Base-by-base conservation (phyloP, 2,329 filamentous ascomycete species). In the Epichloe elymi region DNA sequence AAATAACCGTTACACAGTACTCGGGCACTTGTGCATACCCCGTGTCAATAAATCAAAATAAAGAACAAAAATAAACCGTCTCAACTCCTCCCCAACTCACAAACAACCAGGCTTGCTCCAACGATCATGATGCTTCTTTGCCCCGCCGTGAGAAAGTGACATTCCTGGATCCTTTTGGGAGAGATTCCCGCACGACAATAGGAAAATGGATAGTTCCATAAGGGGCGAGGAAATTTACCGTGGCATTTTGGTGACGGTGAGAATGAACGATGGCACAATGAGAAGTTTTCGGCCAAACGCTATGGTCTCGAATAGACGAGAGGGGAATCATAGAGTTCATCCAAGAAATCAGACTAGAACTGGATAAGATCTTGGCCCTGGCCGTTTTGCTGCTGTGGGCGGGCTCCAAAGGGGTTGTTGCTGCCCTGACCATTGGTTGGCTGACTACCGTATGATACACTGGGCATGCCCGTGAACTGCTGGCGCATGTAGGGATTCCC, bases 401-500 rank as follows among this genome's bases (percentile, higher is more conserved):
- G 61, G 15, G 59, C 63, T n/a, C 74, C 76, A 60, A 82, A 83
- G 0, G 80, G 80, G 57, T 83, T 84, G 63, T 68, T 74, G 54
- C 63, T 71, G 50, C 63, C 65, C 51, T 71, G 70, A 23, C 78
- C 74, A 56, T 76, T 78, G 7, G 79, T 79, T 14, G 75, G 74
- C 53, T 71, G 70, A 33, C 59, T 55, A 15, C 72, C 70, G 55
- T 84, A 83, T 44, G 71, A 74, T 30, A 78, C 69, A 35, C 72
- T 73, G 30, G 82, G 82, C 77, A 84, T 80, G 39, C 88, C 88
- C 0, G 88, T 95, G 61, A 85, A 93, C 64, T 94, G 88, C 54
- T 82, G 81, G 54, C 83, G 80, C 59, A 95, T 72, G 72, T 97
- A 98, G 0, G 93, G 93, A 63, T 97, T 97, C 35, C 85, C 85